phyloP scores from a whole-genome alignment of 2,329 filamentous ascomycete genomes.

The Ascochyta lentis region DNA sequence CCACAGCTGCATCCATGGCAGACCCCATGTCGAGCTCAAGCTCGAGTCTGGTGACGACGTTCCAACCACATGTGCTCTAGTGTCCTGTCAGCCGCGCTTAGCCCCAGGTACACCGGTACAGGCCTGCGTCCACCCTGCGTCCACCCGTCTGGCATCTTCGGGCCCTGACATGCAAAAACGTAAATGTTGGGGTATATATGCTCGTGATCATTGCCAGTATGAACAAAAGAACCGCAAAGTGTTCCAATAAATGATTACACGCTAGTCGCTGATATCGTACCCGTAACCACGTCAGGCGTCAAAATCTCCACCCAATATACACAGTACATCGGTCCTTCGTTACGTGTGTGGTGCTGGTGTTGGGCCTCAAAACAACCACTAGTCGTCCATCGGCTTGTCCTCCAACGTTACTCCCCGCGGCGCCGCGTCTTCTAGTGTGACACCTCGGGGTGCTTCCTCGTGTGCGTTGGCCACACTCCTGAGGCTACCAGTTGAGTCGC shows the following conservation, averaged over 20 bases:
- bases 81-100: conserved; percentile 22
- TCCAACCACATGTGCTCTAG: conserved; percentile 23
- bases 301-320: conserved; percentile 14
- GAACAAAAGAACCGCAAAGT: conserved; percentile 24
- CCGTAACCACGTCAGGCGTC: conserved; percentile 18
- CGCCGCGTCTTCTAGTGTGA: conserved; percentile 64
- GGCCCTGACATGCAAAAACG: neutral
- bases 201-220: conserved; percentile 32
- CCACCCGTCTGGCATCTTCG: neutral
- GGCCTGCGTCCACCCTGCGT: conserved; percentile 11
- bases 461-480: conserved; percentile 46
- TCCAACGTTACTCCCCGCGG: conserved; percentile 69
- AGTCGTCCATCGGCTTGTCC: conserved; percentile 82
- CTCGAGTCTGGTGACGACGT: conserved; percentile 27
- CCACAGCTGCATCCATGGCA: conserved; percentile 32
- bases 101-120: conserved; percentile 25
- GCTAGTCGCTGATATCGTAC: conserved; percentile 19
- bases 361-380: conserved; percentile 28
- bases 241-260: conserved; percentile 11
- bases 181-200: conserved; percentile 21
- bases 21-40: conserved; percentile 33
- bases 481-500: conserved; percentile 50
- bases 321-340: conserved; percentile 6
- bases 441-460: conserved; percentile 55
- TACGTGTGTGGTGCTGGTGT: conserved; percentile 6